Evolutionary conservation across 2,329 filamentous ascomycete genomes (phyloP).

Genomic region (Plenodomus tracheiphilus): DNA sequence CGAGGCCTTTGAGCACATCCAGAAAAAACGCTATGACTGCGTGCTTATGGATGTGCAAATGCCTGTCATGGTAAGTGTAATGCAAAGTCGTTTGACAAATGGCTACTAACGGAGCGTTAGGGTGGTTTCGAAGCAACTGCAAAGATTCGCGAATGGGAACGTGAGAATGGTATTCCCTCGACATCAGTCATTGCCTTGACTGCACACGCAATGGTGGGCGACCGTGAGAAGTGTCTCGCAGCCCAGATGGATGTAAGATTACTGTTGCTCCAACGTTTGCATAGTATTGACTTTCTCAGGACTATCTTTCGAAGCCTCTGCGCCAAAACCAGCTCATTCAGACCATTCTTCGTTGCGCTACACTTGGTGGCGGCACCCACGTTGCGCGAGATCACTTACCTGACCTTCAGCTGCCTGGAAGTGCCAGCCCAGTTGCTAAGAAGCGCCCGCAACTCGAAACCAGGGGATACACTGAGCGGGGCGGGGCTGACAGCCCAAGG

Average conservation of each 20-base stretch:
- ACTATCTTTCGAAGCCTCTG: slow-evolving; percentile 94
- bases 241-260: slow-evolving; percentile 82
- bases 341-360: slow-evolving; percentile 95
- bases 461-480: slow-evolving; percentile 71
- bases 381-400: slow-evolving; percentile 17
- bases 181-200: slow-evolving; percentile 97
- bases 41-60: slow-evolving; percentile 99
- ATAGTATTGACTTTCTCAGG: slow-evolving; percentile 46
- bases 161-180: slow-evolving; percentile 74
- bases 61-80: slow-evolving; percentile 84
- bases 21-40: slow-evolving; percentile 90
- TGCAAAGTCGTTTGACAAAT: background rate
- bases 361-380: slow-evolving; percentile 77
- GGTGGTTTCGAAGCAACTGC: slow-evolving; percentile 96
- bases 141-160: slow-evolving; percentile 95
- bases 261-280: background rate
- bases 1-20: slow-evolving; percentile 90
- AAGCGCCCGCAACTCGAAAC: slow-evolving; percentile 60
- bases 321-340: slow-evolving; percentile 98
- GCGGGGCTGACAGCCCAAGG: slow-evolving; percentile 65
- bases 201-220: slow-evolving; percentile 97
- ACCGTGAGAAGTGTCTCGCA: slow-evolving; percentile 96
- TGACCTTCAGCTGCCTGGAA: slow-evolving; percentile 42
- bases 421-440: slow-evolving; percentile 8
- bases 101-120: slow-evolving; percentile 53